Conservation (phyloP, 352 stramenopile genomes). For the Phytophthora boehmeriae region DNA sequence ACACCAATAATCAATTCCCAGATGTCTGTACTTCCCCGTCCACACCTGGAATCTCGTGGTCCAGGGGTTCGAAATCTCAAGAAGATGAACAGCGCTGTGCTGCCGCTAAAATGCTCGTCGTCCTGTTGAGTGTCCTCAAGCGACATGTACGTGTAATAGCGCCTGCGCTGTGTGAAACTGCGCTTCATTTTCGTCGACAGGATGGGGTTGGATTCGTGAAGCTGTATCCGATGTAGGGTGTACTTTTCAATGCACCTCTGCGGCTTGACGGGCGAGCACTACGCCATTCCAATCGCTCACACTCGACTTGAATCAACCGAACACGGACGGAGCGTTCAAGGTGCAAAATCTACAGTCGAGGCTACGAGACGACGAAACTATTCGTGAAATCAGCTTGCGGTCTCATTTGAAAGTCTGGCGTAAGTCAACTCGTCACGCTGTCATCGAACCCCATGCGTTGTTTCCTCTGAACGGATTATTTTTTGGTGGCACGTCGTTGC, state of each 20-base stretch:
- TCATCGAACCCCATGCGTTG: too few relatives aligned
- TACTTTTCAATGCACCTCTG: constrained; percentile 2
- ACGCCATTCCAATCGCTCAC: background rate
- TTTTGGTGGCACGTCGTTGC: background rate
- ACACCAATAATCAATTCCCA: too few relatives aligned
- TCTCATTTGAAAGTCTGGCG: constrained; percentile 5
- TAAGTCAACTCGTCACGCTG: constrained; percentile 8
- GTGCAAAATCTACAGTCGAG: background rate
- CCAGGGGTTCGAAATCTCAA: background rate
- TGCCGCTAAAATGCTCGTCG: background rate
- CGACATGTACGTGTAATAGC: too few relatives aligned
- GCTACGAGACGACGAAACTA: constrained; percentile 23
- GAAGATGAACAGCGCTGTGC: background rate
- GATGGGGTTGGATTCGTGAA: too few relatives aligned
- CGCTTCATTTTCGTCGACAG: background rate
- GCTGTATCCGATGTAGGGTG: background rate
- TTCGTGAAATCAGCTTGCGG: constrained; percentile 24
- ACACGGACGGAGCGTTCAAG: background rate
- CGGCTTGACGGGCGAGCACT: background rate
- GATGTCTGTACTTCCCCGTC: too few relatives aligned
- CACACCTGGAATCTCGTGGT: too few relatives aligned
- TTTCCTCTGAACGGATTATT: constrained; percentile 8
- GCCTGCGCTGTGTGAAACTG: background rate
- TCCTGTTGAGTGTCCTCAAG: background rate
- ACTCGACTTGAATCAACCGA: constrained; percentile 25